Evolutionary conservation across 1,284 basidiomycete genomes (phyloP).

Genomic region (Trichosporon sp.): DNA sequence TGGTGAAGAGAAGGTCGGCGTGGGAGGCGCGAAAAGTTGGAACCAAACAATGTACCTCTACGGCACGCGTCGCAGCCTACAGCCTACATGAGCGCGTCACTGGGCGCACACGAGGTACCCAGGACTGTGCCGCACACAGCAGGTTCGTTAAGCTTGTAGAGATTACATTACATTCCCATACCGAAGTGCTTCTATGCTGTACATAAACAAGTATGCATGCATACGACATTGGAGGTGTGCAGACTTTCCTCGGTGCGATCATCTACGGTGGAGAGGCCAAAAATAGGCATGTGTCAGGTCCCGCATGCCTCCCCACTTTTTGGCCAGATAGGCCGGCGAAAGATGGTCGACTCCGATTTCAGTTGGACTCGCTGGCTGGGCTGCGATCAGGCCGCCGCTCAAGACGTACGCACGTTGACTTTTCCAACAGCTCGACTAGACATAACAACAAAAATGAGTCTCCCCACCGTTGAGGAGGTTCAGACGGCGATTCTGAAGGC

Average conservation of each 20-base stretch:
- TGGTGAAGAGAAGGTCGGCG: slow-evolving; percentile 1
- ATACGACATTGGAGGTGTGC: no score
- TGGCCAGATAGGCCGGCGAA: slow-evolving; percentile 5
- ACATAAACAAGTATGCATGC: not conserved
- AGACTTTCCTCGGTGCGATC: not conserved
- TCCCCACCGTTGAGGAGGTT: slow-evolving; percentile 62
- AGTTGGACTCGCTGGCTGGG: slow-evolving; percentile 1
- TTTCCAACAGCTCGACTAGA: not conserved
- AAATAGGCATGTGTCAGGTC: not conserved
- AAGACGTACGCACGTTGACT: not conserved
- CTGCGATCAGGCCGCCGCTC: not conserved
- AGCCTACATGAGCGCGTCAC: not conserved
- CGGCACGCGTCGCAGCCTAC: slow-evolving; percentile 8
- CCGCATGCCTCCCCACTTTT: slow-evolving; percentile 8
- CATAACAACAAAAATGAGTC: slow-evolving; percentile 26
- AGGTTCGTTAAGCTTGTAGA: no score
- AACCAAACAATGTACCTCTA: slow-evolving; percentile 26
- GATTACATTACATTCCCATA: no score
- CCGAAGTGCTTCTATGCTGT: no score
- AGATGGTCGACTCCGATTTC: slow-evolving; percentile 18
- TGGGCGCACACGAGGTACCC: not conserved
- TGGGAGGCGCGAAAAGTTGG: slow-evolving; percentile 10
- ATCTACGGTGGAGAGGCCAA: not conserved
- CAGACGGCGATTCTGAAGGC: slow-evolving; percentile 77
- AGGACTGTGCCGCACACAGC: no score